Conservation (phyloP, 2,329 filamentous ascomycete species). For the Stylonectria norvegica region DNA sequence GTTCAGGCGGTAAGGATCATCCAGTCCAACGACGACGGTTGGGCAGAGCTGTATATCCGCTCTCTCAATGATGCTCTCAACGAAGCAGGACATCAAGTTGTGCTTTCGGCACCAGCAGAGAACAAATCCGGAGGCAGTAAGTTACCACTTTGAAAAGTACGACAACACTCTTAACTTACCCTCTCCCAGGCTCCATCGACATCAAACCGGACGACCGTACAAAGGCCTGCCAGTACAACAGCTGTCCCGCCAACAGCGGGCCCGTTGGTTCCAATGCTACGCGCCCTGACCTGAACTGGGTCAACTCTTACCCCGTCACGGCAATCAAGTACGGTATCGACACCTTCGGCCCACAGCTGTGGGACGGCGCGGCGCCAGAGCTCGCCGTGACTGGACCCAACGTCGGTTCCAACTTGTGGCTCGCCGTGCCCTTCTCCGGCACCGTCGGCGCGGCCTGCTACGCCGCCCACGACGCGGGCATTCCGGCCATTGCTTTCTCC, state of each 20-base stretch:
- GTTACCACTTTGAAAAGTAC: conserved; percentile 2
- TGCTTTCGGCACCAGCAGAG: conserved; percentile 64
- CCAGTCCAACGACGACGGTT: conserved; percentile 69
- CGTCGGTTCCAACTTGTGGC: conserved; percentile 54
- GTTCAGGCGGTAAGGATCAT: conserved; percentile 50
- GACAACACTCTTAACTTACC: conserved; percentile 5
- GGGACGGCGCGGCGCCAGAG: conserved; percentile 51
- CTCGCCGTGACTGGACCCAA: conserved; percentile 66
- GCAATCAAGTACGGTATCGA: conserved; percentile 61
- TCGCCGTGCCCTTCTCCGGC: conserved; percentile 57
- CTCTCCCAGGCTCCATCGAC: conserved; percentile 46
- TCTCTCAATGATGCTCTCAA: conserved; percentile 55
- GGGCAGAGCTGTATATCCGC: conserved; percentile 66
- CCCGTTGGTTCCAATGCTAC: conserved; percentile 52
- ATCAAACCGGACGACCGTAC: conserved; percentile 45
- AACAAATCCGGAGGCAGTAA: conserved; percentile 61
- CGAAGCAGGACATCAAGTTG: conserved; percentile 54
- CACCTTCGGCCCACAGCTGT: conserved; percentile 51
- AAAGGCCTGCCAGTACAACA: conserved; percentile 56
- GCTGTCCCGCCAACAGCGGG: conserved; percentile 55
- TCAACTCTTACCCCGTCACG: conserved; percentile 67
- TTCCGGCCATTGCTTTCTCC: conserved; percentile 68
- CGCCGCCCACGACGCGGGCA: conserved; percentile 50
- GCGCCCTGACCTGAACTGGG: conserved; percentile 58
- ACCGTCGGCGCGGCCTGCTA: conserved; percentile 64